These are phyloP conservation scores for Yarrowia deformans DNA, from an alignment of 805 yeast genomes.

Conservation along the genomic window DNA sequence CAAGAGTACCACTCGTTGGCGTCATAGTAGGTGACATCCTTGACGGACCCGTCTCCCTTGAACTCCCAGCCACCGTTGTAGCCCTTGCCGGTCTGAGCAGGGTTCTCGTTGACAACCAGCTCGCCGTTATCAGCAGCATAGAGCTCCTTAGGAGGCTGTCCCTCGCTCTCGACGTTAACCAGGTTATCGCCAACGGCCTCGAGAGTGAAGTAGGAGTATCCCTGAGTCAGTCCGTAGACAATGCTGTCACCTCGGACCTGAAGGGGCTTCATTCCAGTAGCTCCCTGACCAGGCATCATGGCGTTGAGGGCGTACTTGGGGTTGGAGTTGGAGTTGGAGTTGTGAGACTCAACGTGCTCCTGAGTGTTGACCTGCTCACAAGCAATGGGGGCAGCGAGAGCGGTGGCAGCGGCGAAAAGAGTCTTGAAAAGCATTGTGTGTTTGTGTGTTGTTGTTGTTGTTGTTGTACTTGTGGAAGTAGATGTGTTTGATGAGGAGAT, in stretches of 20 bases:
- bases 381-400: background rate
- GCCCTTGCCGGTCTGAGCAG: background rate
- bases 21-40: constrained; percentile 8
- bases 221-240: constrained; percentile 7
- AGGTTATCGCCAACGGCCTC: constrained; percentile 10
- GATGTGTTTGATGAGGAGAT: background rate
- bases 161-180: background rate
- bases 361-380: background rate
- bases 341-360: background rate
- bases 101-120: constrained; percentile 3
- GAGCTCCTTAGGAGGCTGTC: constrained; percentile 1
- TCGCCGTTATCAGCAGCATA: constrained; percentile 1
- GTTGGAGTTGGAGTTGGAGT: background rate
- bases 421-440: background rate
- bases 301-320: background rate
- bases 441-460: background rate
- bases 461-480: background rate
- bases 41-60: background rate
- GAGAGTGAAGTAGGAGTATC: constrained; percentile 2
- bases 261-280: constrained; percentile 3
- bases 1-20: constrained; percentile 22
- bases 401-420: background rate
- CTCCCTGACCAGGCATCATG: constrained; percentile 6
- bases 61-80: constrained; percentile 18
- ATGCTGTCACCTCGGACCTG: constrained; percentile 6